Conservation (phyloP, 2,329 filamentous ascomycete genomes). For the Ophiocordyceps robertsii region DNA sequence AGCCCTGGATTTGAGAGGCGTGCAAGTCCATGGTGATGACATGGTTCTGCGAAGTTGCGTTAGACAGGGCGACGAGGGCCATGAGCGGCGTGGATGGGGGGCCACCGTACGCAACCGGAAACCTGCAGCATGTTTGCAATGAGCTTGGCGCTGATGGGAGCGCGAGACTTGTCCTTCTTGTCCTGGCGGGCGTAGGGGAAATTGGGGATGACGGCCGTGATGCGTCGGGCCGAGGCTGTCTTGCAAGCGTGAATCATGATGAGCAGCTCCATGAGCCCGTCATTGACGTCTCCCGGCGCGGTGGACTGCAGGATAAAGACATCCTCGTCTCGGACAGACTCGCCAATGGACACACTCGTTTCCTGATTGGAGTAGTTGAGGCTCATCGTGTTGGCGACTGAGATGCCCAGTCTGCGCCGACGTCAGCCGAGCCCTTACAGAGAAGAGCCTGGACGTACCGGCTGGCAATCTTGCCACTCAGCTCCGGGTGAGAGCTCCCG, state of each 20-base stretch:
- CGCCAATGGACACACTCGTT: slow-evolving; percentile 66
- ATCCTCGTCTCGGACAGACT: slow-evolving; percentile 94
- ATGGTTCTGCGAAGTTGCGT: slow-evolving; percentile 20
- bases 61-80: background rate
- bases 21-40: slow-evolving; percentile 95
- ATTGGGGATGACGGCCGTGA: slow-evolving; percentile 90
- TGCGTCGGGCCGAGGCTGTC: slow-evolving; percentile 59
- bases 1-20: slow-evolving; percentile 86
- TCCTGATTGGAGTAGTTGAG: slow-evolving; percentile 81
- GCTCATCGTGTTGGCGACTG: slow-evolving; percentile 66
- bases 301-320: slow-evolving; percentile 97
- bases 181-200: slow-evolving; percentile 95
- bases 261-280: slow-evolving; percentile 92
- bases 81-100: slow-evolving; percentile 9
- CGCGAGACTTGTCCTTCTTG: slow-evolving; percentile 87
- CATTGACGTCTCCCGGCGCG: slow-evolving; percentile 90
- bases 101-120: background rate
- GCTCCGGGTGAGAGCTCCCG: slow-evolving; percentile 33
- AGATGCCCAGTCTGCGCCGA: slow-evolving; percentile 52
- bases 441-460: slow-evolving; percentile 19
- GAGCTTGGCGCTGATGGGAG: slow-evolving; percentile 81
- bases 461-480: slow-evolving; percentile 30
- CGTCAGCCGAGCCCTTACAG: slow-evolving; percentile 8
- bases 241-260: slow-evolving; percentile 96
- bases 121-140: background rate